phyloP scores from a whole-genome alignment of 345 rosid genomes.

The Odontarrhena argentea region DNA sequence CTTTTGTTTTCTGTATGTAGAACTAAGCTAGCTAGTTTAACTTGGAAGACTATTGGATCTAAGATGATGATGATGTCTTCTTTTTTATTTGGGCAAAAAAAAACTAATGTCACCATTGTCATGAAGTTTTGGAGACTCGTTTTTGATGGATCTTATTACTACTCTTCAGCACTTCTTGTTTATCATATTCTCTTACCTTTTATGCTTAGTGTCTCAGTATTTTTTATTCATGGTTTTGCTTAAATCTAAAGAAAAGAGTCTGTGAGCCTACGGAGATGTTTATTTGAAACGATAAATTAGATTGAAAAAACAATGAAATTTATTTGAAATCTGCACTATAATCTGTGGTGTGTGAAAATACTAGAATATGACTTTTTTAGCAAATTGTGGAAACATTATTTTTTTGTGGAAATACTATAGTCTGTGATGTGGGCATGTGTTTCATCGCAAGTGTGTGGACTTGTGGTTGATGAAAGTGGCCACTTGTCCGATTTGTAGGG shows the following conservation, averaged over 20 bases:
- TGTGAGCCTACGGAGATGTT: too few species aligned
- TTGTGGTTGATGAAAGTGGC: conserved; percentile 72
- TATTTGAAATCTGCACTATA: too few species aligned
- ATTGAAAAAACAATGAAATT: too few species aligned
- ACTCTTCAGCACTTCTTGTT: conserved; percentile 4
- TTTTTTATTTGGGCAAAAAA: background rate
- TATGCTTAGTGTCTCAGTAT: background rate
- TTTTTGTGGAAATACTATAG: too few species aligned
- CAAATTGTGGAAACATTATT: too few species aligned
- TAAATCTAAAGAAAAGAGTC: background rate
- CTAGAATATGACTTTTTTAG: too few species aligned
- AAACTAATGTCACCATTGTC: conserved; percentile 25
- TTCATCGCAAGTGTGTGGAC: conserved; percentile 81
- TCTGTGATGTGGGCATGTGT: conserved; percentile 66
- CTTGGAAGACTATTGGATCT: too few species aligned
- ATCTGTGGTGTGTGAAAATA: too few species aligned
- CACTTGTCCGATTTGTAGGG: conserved; percentile 77
- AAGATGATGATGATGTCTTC: too few species aligned
- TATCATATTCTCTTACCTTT: background rate
- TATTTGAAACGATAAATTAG: too few species aligned
- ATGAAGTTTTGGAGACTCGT: conserved; percentile 25
- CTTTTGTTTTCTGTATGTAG: too few species aligned
- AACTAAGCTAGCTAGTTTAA: too few species aligned
- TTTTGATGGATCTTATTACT: conserved; percentile 28
- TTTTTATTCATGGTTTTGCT: background rate